These are phyloP conservation scores for Yarrowia sp. DNA, from an alignment of 805 yeast genomes.

Conservation along the genomic window DNA sequence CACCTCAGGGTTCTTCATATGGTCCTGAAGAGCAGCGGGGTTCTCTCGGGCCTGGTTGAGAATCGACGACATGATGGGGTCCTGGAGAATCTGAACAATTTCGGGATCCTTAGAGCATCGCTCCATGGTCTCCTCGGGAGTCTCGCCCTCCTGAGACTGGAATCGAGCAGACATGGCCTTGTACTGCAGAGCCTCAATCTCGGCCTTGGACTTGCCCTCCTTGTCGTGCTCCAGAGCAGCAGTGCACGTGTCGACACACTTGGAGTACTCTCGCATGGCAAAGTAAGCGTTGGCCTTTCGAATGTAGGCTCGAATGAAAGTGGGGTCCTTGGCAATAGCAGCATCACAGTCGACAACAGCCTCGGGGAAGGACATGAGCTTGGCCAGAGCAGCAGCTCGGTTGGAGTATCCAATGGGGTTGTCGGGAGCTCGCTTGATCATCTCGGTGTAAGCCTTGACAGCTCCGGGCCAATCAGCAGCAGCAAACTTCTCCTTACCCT, in stretches of 20 bases:
- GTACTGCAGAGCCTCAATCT: conserved; percentile 76
- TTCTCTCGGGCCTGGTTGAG: conserved; percentile 89
- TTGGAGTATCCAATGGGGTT: conserved; percentile 97
- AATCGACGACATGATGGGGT: conserved; percentile 95
- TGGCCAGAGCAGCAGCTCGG: conserved; percentile 95
- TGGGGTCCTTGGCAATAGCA: conserved; percentile 86
- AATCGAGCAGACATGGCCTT: conserved; percentile 78
- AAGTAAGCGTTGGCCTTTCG: conserved; percentile 94
- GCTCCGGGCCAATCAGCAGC: conserved; percentile 97
- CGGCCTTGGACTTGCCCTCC: conserved; percentile 58
- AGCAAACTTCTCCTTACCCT: conserved; percentile 85
- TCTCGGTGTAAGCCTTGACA: conserved; percentile 90
- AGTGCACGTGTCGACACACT: conserved; percentile 76
- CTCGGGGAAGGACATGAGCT: conserved; percentile 95
- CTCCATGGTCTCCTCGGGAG: conserved; percentile 90
- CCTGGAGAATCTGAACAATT: conserved; percentile 80
- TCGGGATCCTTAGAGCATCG: conserved; percentile 93
- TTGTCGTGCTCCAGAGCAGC: conserved; percentile 73
- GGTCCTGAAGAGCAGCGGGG: conserved; percentile 96
- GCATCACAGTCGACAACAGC: conserved; percentile 87
- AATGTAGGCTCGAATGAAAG: conserved; percentile 89
- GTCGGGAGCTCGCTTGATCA: conserved; percentile 94
- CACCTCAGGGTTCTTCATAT: conserved; percentile 94
- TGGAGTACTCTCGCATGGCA: conserved; percentile 82
- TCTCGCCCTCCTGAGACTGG: conserved; percentile 79